Evolutionary conservation across 1,139 yeast genomes (phyloP), one percentile per base, ranked within the genome.

Genomic region (Yamadazyma triangularis): DNA sequence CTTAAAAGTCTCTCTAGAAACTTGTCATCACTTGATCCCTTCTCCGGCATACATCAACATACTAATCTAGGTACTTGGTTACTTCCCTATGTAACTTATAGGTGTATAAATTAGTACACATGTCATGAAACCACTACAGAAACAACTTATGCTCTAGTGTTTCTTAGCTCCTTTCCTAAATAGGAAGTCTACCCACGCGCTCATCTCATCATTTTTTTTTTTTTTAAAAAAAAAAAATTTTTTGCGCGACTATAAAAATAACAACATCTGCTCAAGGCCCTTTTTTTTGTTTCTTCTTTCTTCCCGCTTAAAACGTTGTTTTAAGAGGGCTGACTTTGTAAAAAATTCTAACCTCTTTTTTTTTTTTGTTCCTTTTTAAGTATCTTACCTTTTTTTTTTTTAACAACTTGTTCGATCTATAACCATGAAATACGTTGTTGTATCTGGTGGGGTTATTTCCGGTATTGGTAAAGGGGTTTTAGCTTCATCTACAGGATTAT

Each of bases 401-500:
- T 21, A 5, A 5, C 7, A 21, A 8, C n/a, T 21, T 7, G 10
- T 10, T 24, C 4, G 4, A n/a, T 16, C n/a, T 15, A 16, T 13
- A 16, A 47, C 19, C 20, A 89, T 91, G 98, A 91, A 91, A 66
- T 91, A 88, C 95, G 97, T 91, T 53, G 95, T 91, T 52, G 98
- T 91, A 31, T 89, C 97, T 40, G 98, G 98, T 60, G 98, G 88
- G 75, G 98, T 91, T 49, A 91, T 91, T 50, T 86, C 96, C 48
- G 98, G 99, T 65, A 91, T 91, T 56, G 99, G 99, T 58, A 91
- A 91, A 62, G 99, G 97, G 58, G 96, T 89, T 44, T 73, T 89
- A 39, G 95, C 99, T 37, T 88, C 97, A 24, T 87, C 96, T 36
- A 91, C 98, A 18, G 99, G 99, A 37, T 78, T 93, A 62, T 64